phyloP scores from a whole-genome alignment of 805 yeast species.

The Candida sphagnicola region DNA sequence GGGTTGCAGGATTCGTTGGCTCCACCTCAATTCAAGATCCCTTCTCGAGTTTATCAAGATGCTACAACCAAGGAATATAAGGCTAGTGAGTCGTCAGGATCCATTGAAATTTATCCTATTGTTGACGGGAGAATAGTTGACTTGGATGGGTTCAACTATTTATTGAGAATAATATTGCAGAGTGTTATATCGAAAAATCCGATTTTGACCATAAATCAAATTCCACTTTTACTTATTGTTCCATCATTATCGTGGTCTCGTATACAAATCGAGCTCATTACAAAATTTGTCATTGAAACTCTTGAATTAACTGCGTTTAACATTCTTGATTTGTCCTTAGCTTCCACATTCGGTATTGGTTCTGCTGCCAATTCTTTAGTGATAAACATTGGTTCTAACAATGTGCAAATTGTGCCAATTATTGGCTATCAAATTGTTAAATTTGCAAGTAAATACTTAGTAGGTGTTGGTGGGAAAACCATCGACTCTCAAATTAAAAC shows the following conservation, averaged over 20 bases:
- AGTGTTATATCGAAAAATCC: constrained; percentile 37
- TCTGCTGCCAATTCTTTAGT: constrained; percentile 62
- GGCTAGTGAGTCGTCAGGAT: constrained; percentile 19
- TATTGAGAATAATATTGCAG: constrained; percentile 44
- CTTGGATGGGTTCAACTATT: constrained; percentile 64
- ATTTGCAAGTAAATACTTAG: constrained; percentile 47
- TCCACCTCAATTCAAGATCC: constrained; percentile 72
- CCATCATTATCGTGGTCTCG: constrained; percentile 67
- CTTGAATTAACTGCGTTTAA: constrained; percentile 71
- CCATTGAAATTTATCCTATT: constrained; percentile 58
- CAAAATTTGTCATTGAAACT: constrained; percentile 72
- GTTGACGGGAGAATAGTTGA: constrained; percentile 60
- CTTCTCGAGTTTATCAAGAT: constrained; percentile 67
- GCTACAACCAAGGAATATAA: constrained; percentile 33
- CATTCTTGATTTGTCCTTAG: constrained; percentile 62
- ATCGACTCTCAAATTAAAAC: constrained; percentile 54
- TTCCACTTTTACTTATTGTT: constrained; percentile 68
- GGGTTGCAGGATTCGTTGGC: constrained; percentile 74
- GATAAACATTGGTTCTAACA: constrained; percentile 74
- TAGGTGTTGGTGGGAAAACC: constrained; percentile 56
- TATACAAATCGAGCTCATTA: constrained; percentile 59
- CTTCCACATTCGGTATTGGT: constrained; percentile 72
- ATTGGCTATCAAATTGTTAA: constrained; percentile 62
- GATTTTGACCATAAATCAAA: constrained; percentile 51
- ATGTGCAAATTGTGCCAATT: constrained; percentile 78